phyloP scores from a whole-genome alignment of 75 land plant genomes.

The Picea glauca region DNA sequence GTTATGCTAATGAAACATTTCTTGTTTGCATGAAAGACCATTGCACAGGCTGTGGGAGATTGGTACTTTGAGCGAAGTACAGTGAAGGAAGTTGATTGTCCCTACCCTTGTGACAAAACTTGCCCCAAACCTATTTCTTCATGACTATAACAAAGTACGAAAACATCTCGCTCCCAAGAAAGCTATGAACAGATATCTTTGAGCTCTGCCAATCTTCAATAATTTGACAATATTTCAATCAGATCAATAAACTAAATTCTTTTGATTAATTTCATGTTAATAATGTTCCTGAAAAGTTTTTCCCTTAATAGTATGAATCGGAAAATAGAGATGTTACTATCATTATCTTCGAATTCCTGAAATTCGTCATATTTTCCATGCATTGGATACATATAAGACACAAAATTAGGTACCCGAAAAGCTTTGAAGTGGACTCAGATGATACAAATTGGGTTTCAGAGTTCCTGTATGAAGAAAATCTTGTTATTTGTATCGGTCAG shows the following conservation, averaged over 20 bases:
- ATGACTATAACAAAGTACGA: neutral
- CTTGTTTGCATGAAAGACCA: conserved; percentile 31
- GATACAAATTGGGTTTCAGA: too few relatives aligned
- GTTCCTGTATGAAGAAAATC: too few relatives aligned
- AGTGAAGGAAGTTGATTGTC: conserved; percentile 46
- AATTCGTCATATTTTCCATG: too few relatives aligned
- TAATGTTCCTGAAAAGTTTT: too few relatives aligned
- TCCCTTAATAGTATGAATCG: too few relatives aligned
- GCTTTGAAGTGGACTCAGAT: too few relatives aligned
- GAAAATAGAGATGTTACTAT: too few relatives aligned
- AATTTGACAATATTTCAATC: neutral
- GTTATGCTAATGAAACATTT: neutral
- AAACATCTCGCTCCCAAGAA: neutral
- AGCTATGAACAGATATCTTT: neutral
- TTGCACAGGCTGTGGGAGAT: conserved; percentile 66
- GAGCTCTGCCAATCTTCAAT: neutral
- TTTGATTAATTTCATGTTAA: neutral
- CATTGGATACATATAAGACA: too few relatives aligned
- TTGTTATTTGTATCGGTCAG: too few relatives aligned
- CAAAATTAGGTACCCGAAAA: too few relatives aligned
- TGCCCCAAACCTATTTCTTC: conserved; percentile 19
- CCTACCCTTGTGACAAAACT: conserved; percentile 73
- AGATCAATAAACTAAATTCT: neutral
- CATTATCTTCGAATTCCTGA: too few relatives aligned
- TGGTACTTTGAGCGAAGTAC: conserved; percentile 68